Evolutionary conservation across 345 rosid species (phyloP).

Genomic region (Populus euphratica): DNA sequence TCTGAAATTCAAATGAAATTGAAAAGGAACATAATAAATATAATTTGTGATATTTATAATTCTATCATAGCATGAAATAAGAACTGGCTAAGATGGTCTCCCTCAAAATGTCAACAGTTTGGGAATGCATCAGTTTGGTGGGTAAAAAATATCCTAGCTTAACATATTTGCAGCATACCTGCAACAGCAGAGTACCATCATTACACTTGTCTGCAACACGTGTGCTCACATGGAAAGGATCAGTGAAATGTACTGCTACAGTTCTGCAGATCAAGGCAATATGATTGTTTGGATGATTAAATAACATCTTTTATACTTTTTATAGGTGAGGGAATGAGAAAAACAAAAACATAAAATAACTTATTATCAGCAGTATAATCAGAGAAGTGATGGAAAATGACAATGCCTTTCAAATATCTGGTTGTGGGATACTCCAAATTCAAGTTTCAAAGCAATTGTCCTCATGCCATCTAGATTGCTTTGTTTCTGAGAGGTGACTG

Average conservation of each 20-base stretch:
- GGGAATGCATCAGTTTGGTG: not conserved
- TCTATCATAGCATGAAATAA: not conserved
- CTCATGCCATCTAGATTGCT: slow-evolving; percentile 92
- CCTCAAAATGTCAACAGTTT: not conserved
- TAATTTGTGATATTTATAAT: not conserved
- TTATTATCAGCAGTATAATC: slow-evolving; percentile 1
- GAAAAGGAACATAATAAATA: not conserved
- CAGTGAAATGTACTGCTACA: slow-evolving; percentile 89
- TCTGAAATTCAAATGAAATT: not conserved
- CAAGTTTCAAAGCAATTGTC: slow-evolving; percentile 91
- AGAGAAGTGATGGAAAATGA: slow-evolving; percentile 7
- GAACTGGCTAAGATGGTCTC: not conserved
- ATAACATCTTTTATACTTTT: not conserved
- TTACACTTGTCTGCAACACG: slow-evolving; percentile 75
- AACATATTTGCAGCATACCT: slow-evolving; percentile 44
- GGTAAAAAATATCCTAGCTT: not conserved
- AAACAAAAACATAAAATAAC: slow-evolving; percentile 4
- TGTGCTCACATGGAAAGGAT: slow-evolving; percentile 85
- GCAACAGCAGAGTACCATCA: slow-evolving; percentile 76
- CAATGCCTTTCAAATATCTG: slow-evolving; percentile 84
- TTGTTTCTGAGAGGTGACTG: slow-evolving; percentile 67
- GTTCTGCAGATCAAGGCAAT: slow-evolving; percentile 50
- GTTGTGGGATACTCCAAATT: slow-evolving; percentile 84
- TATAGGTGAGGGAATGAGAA: not conserved
- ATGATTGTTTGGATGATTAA: not conserved